Evolutionary conservation across 2,329 filamentous ascomycete genomes (phyloP), one percentile per base, ranked within the genome.

Genomic region (Exophiala dermatitidis): DNA sequence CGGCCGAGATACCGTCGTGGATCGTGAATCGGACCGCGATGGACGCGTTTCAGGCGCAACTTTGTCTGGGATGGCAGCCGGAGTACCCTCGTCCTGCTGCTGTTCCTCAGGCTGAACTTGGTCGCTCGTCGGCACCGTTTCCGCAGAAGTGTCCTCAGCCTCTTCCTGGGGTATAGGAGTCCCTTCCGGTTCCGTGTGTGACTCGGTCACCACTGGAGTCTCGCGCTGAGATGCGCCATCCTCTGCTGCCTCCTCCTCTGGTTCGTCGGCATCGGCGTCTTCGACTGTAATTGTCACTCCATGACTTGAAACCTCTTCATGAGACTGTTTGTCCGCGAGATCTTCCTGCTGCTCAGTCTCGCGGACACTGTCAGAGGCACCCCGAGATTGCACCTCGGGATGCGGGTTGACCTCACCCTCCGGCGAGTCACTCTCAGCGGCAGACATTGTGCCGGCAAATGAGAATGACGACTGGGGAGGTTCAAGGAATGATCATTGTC

Each of bases 1-100:
- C 65, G 76, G 74, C 42, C 76, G 71, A 9, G 60, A 50, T 74
- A 7, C 75, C 76, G 74, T 71, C 19, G 76, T 77, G 12, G 81
- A 82, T 58, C 79, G 74, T 31, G 81, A 83, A 66, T 82, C 80
- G 10, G 81, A 83, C 53, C 81, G 74, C 52, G 72, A 63, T 42
- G 54, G 52, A 4, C 46, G 46, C 7, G 37, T 44, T 7, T 48
- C 38, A 34, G 42, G 19, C 33, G 19, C 9, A 6, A 41, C 9
- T 42, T 51, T 50, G 19, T 31, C 38, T 9, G 48, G 44, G 45
- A 9, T 40, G 48, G 46, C 5, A 6, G 43, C 12, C 5, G 30
- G 7, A 10, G 61, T 63, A 55, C 64, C 58, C 31, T 64, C 64
- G n/a, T 59, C 60, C 19, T 59, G 50, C n/a, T 60, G 46, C 32